Base-by-base conservation (phyloP, 805 yeast genomes). In the Nakazawaea pomicola region DNA sequence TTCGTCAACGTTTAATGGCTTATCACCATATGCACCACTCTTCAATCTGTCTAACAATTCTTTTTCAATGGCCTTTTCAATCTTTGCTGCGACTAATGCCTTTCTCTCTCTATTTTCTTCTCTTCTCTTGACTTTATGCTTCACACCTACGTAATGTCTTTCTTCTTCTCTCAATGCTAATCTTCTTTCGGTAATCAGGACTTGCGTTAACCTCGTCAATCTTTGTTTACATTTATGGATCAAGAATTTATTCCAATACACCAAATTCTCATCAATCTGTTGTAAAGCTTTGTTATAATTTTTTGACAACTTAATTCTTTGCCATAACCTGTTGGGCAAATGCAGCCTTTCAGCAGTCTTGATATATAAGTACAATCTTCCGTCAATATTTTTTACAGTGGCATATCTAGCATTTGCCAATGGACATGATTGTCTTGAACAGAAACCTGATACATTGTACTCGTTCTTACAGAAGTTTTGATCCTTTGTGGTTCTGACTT, bases 291-390 rank as follows among this genome's bases (percentile, higher is more conserved):
- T 84, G 39, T 82, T 74, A 61, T 88, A 93, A 62, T 93, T 90
- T 62, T 87, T 89, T 36, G 93, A 84, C 46, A 93, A 72, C 61
- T 83, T 84, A 57, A 93, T 83, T 55, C 97, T 76, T 64, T 93
- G 96, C 99, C 99, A 93, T 60, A 87, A 68, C 54, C 83, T 83
- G 33, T 85, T 78, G 11, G 99, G 99, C 49, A 88, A 85, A 59
- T 93, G 98, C 19, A 95, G 93, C 65, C 99, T 80, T 68, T 93
- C 99, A 1, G 95, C 95, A 1, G 98, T 93, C 62, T 93, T 93
- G 88, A 93, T 93, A 65, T 93, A 93, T 28, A 87, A 66, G 55
- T 86, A 87, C 34, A 88, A 64, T 57, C 76, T 76, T 5, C 95
- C 96, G 49, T 84, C 88, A 20, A 83, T 72, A 50, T 76, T 80